Base-by-base conservation (phyloP, 164 flowering plant genomes). In the Magnolia sinica region DNA sequence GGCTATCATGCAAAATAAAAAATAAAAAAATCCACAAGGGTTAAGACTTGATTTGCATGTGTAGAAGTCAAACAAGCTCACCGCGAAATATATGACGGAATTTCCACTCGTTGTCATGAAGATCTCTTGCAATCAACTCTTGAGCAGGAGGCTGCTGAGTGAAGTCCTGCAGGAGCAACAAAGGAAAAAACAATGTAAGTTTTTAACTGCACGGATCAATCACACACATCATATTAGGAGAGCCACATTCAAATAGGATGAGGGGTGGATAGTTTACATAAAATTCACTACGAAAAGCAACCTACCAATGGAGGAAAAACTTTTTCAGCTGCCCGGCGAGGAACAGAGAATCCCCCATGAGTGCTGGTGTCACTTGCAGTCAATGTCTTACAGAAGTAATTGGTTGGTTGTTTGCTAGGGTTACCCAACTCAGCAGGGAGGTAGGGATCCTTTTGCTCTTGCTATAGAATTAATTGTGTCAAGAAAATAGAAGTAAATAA, bases 311-410 rank as follows among this genome's bases (percentile, higher is more conserved):
- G 96, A 70, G 98, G 97, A 68, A 94, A 94, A 64, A 92, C 97
- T 86, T 91, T 94, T 71, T 94, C 97, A 63, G 98, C 97, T 3
- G 98, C 97, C 51, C 98, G 89, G 19, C 98, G 94, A 78, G 98
- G 98, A 70, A 94, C 98, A 68, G 98, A 94, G 76, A 94, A 94
- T 65, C 98, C 98, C 58, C 98, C 98, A 88, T 94, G 98, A 70
- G 97, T 94, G 77, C 97, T 94, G 2, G 98, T 93, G 80, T 93
- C 98, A 82, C 97, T 93, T 16, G 97, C 97, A 1, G 97, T 93
- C 85, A 93, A 84, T 5, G 96, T 93, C 77, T 94, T 94, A 79
- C 97, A 94, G 75, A 94, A 94, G 79, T 92, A 94, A 77, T 90
- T 94, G 55, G 91, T 92, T 50, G 98, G 98, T 80, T 94, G 98